phyloP scores from a whole-genome alignment of 1,284 basidiomycete species.

The Peniophora sp. region DNA sequence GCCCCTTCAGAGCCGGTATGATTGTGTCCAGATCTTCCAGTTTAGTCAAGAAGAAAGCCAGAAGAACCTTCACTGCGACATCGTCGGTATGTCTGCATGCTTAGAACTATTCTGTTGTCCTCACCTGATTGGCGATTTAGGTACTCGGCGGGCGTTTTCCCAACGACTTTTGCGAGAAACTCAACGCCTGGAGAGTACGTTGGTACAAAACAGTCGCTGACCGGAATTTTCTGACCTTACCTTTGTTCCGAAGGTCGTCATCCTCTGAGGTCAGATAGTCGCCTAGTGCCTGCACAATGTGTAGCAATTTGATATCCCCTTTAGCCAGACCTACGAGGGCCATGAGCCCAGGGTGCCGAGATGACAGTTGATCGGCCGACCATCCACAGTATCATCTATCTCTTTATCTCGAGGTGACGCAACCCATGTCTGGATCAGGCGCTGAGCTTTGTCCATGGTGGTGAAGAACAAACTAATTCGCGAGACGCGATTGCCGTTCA shows the following conservation, averaged over 20 bases:
- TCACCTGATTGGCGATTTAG: conserved; percentile 80
- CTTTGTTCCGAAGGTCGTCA: conserved; percentile 72
- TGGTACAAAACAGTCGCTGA: not conserved
- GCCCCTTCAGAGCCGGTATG: conserved; percentile 68
- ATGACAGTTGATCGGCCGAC: conserved; percentile 25
- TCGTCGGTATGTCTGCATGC: conserved; percentile 1
- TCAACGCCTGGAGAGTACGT: conserved; percentile 53
- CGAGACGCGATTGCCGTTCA: too few species aligned
- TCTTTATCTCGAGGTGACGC: conserved; percentile 55
- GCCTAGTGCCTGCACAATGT: conserved; percentile 82
- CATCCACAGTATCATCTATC: conserved; percentile 49
- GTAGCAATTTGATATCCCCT: conserved; percentile 58
- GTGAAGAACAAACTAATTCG: not conserved
- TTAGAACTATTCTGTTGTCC: conserved; percentile 15
- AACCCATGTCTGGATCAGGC: conserved; percentile 69
- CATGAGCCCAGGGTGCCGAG: conserved; percentile 10
- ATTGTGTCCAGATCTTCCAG: conserved; percentile 80
- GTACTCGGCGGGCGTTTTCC: conserved; percentile 49
- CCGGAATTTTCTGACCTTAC: conserved; percentile 28
- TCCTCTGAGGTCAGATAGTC: conserved; percentile 86
- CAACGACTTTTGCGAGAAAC: conserved; percentile 62
- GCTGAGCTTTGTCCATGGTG: conserved; percentile 32
- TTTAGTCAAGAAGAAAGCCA: conserved; percentile 80
- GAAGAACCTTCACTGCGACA: conserved; percentile 67
- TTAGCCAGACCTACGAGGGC: conserved; percentile 50